Percentiles rank a stretch among this genome's conserved stretches.
Evolutionary conservation across 2,329 filamentous ascomycete species (phyloP).

Genomic region (Penicillium thymicola): DNA sequence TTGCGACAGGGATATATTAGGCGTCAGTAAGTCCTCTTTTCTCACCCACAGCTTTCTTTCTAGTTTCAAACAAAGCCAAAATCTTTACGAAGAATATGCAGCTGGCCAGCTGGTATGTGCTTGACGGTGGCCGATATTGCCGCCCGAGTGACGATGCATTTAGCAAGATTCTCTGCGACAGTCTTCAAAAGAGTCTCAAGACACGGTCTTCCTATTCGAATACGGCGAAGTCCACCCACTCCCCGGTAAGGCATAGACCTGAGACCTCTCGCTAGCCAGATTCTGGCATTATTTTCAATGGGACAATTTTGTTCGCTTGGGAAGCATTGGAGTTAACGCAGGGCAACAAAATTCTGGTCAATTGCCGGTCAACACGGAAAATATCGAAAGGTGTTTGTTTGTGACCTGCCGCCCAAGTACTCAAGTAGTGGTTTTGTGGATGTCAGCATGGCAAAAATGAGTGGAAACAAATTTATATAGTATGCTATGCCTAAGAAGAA

Average conservation of each 20-base stretch:
- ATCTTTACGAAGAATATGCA: not conserved
- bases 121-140: conserved; percentile 1
- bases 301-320: conserved; percentile 13
- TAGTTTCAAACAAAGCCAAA: not conserved
- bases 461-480: too few species aligned
- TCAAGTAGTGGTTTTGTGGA: not conserved
- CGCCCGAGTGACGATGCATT: conserved; percentile 17
- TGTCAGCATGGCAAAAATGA: not conserved
- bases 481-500: too few species aligned
- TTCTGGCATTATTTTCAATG: not conserved
- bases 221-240: not conserved
- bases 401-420: not conserved
- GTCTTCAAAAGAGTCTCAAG: conserved; percentile 6
- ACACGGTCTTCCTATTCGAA: conserved; percentile 15
- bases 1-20: not conserved
- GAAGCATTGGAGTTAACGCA: conserved; percentile 1
- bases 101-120: not conserved
- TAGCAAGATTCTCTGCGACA: conserved; percentile 2
- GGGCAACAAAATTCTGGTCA: not conserved
- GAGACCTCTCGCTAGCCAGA: conserved; percentile 11
- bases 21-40: not conserved
- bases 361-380: not conserved
- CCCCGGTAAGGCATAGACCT: conserved; percentile 8
- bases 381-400: not conserved
- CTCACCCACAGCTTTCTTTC: not conserved